Conservation (phyloP, 805 yeast species). For the Suhomyces canberraensis region DNA sequence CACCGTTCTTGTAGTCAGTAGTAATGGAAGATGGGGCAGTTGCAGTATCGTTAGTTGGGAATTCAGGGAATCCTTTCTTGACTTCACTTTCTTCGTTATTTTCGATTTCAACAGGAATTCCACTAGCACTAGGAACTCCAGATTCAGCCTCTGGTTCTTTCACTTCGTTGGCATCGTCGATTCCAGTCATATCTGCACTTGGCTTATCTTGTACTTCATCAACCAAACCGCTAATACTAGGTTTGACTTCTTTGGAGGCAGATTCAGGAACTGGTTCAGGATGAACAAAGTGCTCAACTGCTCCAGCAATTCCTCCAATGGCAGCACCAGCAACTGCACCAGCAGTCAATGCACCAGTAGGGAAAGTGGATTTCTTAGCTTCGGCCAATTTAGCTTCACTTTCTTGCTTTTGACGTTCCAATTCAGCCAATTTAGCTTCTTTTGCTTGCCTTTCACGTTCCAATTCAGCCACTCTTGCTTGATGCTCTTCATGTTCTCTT, state of each 20-base stretch:
- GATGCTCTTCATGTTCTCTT: slow-evolving; percentile 7
- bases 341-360: not conserved
- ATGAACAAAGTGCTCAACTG: not conserved
- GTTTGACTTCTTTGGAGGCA: not conserved
- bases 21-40: slow-evolving; percentile 36
- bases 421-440: not conserved
- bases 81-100: slow-evolving; percentile 15
- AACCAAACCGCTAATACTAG: slow-evolving; percentile 15
- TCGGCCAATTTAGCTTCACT: not conserved
- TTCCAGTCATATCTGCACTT: slow-evolving; percentile 26
- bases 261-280: not conserved
- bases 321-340: slow-evolving; percentile 6
- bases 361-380: not conserved
- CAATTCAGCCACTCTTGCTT: not conserved
- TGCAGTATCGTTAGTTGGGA: slow-evolving; percentile 26
- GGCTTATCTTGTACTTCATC: slow-evolving; percentile 29
- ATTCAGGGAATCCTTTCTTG: slow-evolving; percentile 30
- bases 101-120: slow-evolving; percentile 9
- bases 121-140: not conserved
- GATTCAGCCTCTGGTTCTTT: slow-evolving; percentile 1
- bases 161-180: slow-evolving; percentile 15
- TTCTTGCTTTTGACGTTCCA: not conserved
- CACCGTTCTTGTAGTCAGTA: slow-evolving; percentile 26
- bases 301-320: not conserved
- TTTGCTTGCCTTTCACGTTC: not conserved